Conservation (phyloP, 495 filamentous ascomycete genomes). For the Neurospora sp. region DNA sequence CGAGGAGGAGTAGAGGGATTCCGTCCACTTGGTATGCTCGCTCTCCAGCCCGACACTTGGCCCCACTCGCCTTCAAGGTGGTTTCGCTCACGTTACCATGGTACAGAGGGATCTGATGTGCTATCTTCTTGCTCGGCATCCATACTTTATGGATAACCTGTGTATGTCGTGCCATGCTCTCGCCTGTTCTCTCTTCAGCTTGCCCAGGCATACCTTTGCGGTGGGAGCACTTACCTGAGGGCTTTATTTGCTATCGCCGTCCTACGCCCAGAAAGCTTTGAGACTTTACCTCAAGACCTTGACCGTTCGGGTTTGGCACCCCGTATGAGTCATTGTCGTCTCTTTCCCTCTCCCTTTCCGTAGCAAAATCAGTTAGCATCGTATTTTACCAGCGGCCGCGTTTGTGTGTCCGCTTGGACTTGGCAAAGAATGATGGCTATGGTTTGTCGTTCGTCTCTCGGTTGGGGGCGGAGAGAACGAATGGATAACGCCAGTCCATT, state of each 20-base stretch:
- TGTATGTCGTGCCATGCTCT: background rate
- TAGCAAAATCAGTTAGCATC: constrained; percentile 1
- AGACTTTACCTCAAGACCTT: background rate
- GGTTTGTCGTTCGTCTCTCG: background rate
- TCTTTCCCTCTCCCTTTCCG: background rate
- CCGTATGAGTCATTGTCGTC: background rate
- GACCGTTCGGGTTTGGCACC: background rate
- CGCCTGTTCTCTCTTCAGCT: background rate
- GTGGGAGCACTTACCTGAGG: background rate
- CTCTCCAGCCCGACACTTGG: background rate
- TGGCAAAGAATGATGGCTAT: background rate
- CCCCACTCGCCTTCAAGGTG: background rate
- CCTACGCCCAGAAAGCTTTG: background rate
- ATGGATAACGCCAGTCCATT: background rate
- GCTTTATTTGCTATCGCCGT: background rate
- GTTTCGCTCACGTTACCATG: background rate
- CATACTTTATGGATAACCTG: background rate
- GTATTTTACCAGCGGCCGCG: background rate
- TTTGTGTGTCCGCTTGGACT: background rate
- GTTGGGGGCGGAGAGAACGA: background rate
- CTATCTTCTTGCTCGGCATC: background rate
- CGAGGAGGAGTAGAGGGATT: constrained; percentile 23
- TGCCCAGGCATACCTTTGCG: background rate
- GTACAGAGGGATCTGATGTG: background rate
- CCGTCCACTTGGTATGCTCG: background rate